phyloP scores from a whole-genome alignment of 352 stramenopile genomes.

The Phytophthora pseudosyringae region DNA sequence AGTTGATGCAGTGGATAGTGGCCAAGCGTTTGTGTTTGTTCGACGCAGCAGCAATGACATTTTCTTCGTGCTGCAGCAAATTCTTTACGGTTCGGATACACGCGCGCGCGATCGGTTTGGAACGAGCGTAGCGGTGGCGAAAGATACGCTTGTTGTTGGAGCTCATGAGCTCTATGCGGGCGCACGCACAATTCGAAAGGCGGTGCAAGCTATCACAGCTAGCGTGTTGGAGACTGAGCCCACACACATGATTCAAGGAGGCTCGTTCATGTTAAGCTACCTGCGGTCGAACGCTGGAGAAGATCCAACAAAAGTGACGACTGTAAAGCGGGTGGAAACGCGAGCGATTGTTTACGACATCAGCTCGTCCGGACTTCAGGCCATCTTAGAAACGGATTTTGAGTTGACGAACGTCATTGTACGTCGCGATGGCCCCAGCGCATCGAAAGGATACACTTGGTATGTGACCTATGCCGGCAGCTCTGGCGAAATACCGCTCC shows the following conservation, averaged over 20 bases:
- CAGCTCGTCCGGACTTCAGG: conserved; percentile 45
- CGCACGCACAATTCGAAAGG: conserved; percentile 70
- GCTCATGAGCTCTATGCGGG: conserved; percentile 68
- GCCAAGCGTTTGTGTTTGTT: conserved; percentile 60
- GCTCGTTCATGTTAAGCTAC: conserved; percentile 62
- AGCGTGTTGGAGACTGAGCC: conserved; percentile 29
- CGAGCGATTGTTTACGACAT: conserved; percentile 64
- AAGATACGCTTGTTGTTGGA: conserved; percentile 74
- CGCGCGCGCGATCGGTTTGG: conserved; percentile 74
- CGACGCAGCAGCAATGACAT: conserved; percentile 56
- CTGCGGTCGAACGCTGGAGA: conserved; percentile 36
- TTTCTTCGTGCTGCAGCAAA: conserved; percentile 78
- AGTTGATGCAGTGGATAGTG: conserved; percentile 44
- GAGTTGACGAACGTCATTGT: conserved; percentile 76
- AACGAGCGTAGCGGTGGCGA: conserved; percentile 67
- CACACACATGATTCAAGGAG: conserved; percentile 28
- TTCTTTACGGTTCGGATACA: conserved; percentile 71
- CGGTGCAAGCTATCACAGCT: conserved; percentile 66
- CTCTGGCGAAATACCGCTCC: conserved; percentile 58
- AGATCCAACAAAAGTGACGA: conserved; percentile 16
- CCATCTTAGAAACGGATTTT: conserved; percentile 74
- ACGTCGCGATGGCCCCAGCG: conserved; percentile 56
- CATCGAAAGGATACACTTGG: conserved; percentile 75
- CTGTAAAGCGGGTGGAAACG: conserved; percentile 41
- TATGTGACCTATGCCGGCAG: conserved; percentile 78